Evolutionary conservation across 148 eudicot genomes (phyloP), one percentile per base, ranked within the genome.

Genomic region (Diospyros kaki): DNA sequence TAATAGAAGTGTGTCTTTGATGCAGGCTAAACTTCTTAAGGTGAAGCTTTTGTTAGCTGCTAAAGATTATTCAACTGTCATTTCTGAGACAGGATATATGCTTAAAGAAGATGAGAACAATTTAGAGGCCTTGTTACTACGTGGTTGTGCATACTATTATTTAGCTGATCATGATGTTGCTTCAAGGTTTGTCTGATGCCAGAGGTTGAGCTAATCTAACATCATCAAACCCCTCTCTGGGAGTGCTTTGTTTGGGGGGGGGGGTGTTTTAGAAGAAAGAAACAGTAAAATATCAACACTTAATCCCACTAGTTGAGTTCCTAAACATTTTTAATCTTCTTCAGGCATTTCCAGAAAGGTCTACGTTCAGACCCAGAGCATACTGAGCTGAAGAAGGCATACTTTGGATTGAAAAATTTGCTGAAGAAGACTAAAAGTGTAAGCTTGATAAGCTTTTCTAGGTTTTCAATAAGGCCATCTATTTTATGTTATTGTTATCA

Each of bases 161-260:
- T 80, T 94, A 69, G 96, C 96, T 67, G 98, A 94, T 86, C 98
- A 94, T 78, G 97, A 94, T 82, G 91, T 94, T 58, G 95, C 97
- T 69, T 76, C 76, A 74, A 92, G 95, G 97, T 90, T 79, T 73
- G 87, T 79, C 73, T 50, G 70, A 45, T 4, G 58, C 59, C 28
- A 61, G 8, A 51, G 28, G 12, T 68, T 78, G 41, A 7, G 41
- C 41, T 61, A 38, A 28, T 28, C 28, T 28, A 28, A 28, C 28
- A 28, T 28, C 28, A 28, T 28, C 28, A 28, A 28, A 28, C 28
- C 28, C 28, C 0, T 28, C 28, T 28, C 28, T 28, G 28, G 28
- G 28, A 28, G 28, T 28, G 28, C 0, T 28, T 28, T 28, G 28
- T 28, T 28, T 0, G 28, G 28, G 28, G 28, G 28, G 28, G 28